Percentiles rank a stretch among this genome's conserved stretches.
Evolutionary conservation across 164 flowering plant species (phyloP).

Genomic region (Vitis amurensis): DNA sequence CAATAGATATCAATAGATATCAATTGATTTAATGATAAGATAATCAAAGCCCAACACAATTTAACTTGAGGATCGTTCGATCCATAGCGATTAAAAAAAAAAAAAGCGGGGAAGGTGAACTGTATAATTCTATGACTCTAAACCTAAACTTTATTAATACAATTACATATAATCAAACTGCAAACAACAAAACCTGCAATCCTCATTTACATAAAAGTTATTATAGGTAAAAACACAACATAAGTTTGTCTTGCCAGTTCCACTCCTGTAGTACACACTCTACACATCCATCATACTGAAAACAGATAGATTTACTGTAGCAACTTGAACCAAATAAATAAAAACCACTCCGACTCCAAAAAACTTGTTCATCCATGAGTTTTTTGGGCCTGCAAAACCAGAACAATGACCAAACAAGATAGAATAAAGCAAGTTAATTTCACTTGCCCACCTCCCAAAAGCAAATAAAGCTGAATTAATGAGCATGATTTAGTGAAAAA

Average conservation of each 20-base stretch:
- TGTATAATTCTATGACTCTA: not conserved
- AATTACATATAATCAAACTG: not conserved
- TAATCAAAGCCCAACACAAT: too few relatives aligned
- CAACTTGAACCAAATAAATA: not conserved
- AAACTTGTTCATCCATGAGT: slow-evolving; percentile 18
- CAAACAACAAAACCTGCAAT: not conserved
- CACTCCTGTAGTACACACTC: not conserved
- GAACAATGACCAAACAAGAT: not conserved
- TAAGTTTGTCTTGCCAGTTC: not conserved
- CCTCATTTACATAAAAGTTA: not conserved
- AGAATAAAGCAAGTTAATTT: not conserved
- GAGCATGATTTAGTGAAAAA: too few relatives aligned
- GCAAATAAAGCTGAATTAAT: not conserved
- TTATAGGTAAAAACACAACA: not conserved
- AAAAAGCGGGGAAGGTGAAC: not conserved
- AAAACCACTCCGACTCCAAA: not conserved
- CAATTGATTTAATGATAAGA: too few relatives aligned
- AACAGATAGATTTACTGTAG: not conserved
- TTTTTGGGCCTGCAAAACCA: slow-evolving; percentile 23
- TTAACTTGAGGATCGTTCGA: too few relatives aligned
- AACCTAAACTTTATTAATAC: not conserved
- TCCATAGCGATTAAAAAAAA: too few relatives aligned
- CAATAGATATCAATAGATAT: too few relatives aligned
- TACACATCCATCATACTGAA: not conserved
- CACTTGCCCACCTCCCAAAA: too few relatives aligned